These are phyloP conservation scores for Aspergillus ruber DNA, from an alignment of 2,329 filamentous ascomycete species.

Conservation along the genomic window DNA sequence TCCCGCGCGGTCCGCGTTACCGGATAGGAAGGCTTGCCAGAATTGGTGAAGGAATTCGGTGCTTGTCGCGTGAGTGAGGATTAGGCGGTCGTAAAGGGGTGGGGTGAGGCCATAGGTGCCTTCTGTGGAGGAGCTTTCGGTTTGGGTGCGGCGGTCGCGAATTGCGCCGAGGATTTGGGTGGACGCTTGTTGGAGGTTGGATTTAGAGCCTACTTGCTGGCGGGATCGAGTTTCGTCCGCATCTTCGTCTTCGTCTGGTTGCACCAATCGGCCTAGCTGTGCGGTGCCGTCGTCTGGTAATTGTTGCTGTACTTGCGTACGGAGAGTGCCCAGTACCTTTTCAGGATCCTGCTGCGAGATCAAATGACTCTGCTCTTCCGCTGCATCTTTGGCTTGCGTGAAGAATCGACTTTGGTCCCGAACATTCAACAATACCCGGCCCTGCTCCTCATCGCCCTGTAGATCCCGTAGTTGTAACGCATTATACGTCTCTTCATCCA, in stretches of 20 bases:
- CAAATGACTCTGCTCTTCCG: constrained; percentile 44
- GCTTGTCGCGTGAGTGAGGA: constrained; percentile 81
- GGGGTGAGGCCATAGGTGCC: constrained; percentile 43
- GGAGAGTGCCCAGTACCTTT: constrained; percentile 60
- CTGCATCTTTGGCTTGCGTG: constrained; percentile 42
- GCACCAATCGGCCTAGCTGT: constrained; percentile 57
- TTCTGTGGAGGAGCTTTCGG: constrained; percentile 29
- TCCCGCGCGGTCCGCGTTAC: constrained; percentile 69
- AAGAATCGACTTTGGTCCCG: constrained; percentile 83
- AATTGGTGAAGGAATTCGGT: constrained; percentile 97
- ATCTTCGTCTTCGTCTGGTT: constrained; percentile 51
- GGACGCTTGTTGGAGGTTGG: constrained; percentile 52
- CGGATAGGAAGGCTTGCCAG: constrained; percentile 86
- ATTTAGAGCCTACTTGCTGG: constrained; percentile 62
- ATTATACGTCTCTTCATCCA: constrained; percentile 67
- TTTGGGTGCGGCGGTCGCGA: constrained; percentile 49
- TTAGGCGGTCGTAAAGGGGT: constrained; percentile 55
- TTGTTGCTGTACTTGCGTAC: constrained; percentile 50
- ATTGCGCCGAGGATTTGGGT: constrained; percentile 55
- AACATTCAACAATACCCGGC: constrained; percentile 76
- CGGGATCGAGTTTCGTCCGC: constrained; percentile 46
- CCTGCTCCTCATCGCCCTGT: constrained; percentile 64
- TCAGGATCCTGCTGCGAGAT: constrained; percentile 66
- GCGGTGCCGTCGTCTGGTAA: constrained; percentile 54
- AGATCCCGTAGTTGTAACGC: constrained; percentile 75